Base-by-base conservation (phyloP, 371 early-diverging fungal species). In the Apophysomyces variabilis region DNA sequence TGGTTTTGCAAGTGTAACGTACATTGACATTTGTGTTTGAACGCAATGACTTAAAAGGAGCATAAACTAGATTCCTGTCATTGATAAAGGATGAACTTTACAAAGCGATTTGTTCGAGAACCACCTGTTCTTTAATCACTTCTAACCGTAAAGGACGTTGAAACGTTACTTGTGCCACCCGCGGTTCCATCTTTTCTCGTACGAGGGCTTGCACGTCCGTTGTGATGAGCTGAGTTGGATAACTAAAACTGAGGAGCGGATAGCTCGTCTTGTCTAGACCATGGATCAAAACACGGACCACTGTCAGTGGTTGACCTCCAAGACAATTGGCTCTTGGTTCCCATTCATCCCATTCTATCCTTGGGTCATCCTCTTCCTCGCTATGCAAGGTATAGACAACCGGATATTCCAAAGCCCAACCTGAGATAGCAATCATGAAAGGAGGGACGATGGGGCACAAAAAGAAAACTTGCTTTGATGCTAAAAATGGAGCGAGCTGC, bases 341-440 rank as follows among this genome's bases (percentile, higher is more conserved):
- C 80, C 80, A 82, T 69, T 76, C 78, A 60, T 73, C 75, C 32
- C 66, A 59, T 68, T 77, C 76, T 36, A 18, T 67, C 14, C 73
- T 69, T 57, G 60, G 41, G 16, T 58, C 54, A 54, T 71, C 75
- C 7, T 26, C 32, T 26, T 38, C 46, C 35, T 61, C 54, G 46
- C 54, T 35, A 60, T 79, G 77, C 1, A 71, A 63, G 4, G 73
- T 65, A 50, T 82, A 85, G 43, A 82, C 67, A 46, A 78, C 62
- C 13, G 79, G 81, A 50, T 82, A 85, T 59, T 85, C 85, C 1
- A 85, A 63, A 11, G 72, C 39, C 78, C 79, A 85, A 2, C 83
- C 85, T 18, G 79, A 76, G 50, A 85, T 50, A 3, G 78, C 68
- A 21, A 85, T 73, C 69, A 82, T 80, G 67, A 66, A 84, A n/a